Base-by-base conservation (phyloP, 495 filamentous ascomycete genomes). In the Aeminium ludgeri region DNA sequence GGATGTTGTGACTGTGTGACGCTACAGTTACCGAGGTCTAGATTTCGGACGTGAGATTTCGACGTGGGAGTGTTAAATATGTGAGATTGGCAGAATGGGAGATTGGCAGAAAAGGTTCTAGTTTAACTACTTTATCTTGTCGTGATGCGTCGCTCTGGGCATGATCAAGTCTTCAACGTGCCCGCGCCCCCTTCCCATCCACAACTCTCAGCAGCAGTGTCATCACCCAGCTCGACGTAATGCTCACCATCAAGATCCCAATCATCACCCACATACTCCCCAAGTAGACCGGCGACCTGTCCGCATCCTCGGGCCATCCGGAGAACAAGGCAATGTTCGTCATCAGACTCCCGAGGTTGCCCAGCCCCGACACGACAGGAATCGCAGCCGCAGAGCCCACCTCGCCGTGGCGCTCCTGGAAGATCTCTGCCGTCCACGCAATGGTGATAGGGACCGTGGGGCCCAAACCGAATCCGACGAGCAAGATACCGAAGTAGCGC, bases 381-480 rank as follows among this genome's bases (percentile, higher is more conserved):
- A 78, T 75, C 1, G 85, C 84, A 30, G 85, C 80, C n/a, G 85
- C 85, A 2, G 92, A 86, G 39, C 85, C 85, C 27, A 93, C 82
- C 59, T 93, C 85, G 23, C 86, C 80, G 52, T 93, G 84, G 3
- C 85, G 78, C 15, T 67, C 73, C 57, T 93, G 85, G 65, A 93
- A 93, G 44, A 91, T 80, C 58, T 91, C 82, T 44, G 72, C 80
- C 6, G 85, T 85, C 85, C 85, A 92, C 41, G 84, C 78, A 84
- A 92, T 93, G 54, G 76, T 83, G 55, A 84, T 83, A 30, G 85
- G 85, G 2, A 94, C 85, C 2, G 85, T 94, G 10, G 85, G 86
- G 5, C 85, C 85, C 5, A 94, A 74, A 3, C 85, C 86, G 57
- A 92, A 94, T 5, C 85, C 85, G 36, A 94, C 76, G 54, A 94